Base-by-base conservation (phyloP, 2,329 filamentous ascomycete species). In the Aureobasidium sp. region DNA sequence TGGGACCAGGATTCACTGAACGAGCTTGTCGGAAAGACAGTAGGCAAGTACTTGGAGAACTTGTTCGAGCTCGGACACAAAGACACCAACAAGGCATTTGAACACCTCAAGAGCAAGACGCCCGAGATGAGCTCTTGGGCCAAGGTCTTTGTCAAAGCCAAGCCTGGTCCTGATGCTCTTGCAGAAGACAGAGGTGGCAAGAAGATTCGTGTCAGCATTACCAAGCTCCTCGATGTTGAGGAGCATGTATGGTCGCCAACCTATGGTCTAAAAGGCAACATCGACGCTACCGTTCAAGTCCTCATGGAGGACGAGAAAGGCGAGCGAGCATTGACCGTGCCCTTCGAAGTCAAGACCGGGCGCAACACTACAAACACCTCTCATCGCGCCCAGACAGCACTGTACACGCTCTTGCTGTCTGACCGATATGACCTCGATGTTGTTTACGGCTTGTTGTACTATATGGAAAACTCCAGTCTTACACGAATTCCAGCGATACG, bases 181-280 rank as follows among this genome's bases (percentile, higher is more conserved):
- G 87, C 95, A 25, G 87, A 90, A 65, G 90, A 92, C 65, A 83
- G 89, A 49, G 87, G 91, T 69, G 88, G 87, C 42, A 84, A 87
- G 57, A 87, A 86, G 65, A 84, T 87, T 11, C 87, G 81, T 61
- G 86, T 97, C 81, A 91, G 89, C 66, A 86, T 99, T 66, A 95
- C 87, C 68, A 99, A 97, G 70, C 79, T 99, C 29, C 85, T 99
- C 15, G 94, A 97, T 70, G 89, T 99, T 10, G 94, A 99, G 71
- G 94, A 99, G 73, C 94, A 97, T 70, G 86, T 99, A 29, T 99
- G 94, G 94, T 97, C 93, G 7, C 94, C 94, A 0, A 93, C 91
- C 84, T 99, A 95, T 70, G 94, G 94, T 0, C 79, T 99, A 17
- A 99, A 99, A 73, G 94, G 94, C 31, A 99, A 97, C 67, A 94